Conservation (phyloP, 2,329 filamentous ascomycete genomes). For the Aureobasidium sp. region DNA sequence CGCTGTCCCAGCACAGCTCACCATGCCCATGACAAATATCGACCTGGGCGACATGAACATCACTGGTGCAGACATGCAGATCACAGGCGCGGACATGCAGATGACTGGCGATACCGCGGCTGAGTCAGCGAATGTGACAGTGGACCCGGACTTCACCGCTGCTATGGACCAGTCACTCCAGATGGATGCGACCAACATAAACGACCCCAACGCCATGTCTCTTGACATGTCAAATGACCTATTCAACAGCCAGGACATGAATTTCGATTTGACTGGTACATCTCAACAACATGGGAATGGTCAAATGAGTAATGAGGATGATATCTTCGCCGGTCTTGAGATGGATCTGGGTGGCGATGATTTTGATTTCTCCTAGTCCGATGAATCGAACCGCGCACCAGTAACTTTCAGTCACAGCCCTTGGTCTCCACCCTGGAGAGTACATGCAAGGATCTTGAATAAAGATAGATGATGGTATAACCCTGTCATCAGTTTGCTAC, state of each 20-base stretch:
- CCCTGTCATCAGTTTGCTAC: too few species aligned
- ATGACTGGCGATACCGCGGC: background rate
- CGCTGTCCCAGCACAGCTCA: constrained; percentile 55
- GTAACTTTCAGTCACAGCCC: too few species aligned
- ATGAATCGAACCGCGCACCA: too few species aligned
- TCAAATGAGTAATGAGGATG: constrained; percentile 28
- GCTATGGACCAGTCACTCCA: constrained; percentile 2
- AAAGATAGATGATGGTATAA: too few species aligned
- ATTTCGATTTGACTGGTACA: constrained; percentile 23
- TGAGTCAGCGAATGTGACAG: background rate
- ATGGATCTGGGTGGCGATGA: constrained; percentile 24
- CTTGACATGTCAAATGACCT: constrained; percentile 12
- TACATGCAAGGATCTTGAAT: too few species aligned
- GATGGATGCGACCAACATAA: constrained; percentile 4
- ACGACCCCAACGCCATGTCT: constrained; percentile 17
- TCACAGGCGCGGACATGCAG: background rate
- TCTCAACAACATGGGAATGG: constrained; percentile 14
- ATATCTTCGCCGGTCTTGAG: constrained; percentile 35
- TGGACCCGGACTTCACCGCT: background rate
- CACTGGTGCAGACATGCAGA: constrained; percentile 1
- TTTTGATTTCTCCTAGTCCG: constrained; percentile 21
- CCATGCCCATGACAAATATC: constrained; percentile 19
- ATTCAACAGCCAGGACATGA: constrained; percentile 16
- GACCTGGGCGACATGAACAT: constrained; percentile 27
- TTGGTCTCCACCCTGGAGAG: too few species aligned